Evolutionary conservation across 768 basidiomycete genomes (phyloP).

Genomic region (Lactarius pseudohatsudake): DNA sequence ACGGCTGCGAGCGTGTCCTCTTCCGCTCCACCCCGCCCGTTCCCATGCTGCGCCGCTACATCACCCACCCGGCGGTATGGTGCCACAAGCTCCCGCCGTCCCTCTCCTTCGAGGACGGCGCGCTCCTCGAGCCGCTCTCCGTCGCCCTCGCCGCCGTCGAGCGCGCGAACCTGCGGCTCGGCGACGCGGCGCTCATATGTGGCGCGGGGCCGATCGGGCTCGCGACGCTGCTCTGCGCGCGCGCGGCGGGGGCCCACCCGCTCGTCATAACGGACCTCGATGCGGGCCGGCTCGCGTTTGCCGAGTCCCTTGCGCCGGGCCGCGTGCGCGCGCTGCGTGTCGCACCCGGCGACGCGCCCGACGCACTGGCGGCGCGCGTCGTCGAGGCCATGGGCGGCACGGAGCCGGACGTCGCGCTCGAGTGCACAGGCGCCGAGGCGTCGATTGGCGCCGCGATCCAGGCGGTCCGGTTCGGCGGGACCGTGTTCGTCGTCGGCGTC

Average conservation of each 20-base stretch:
- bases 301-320: constrained; percentile 49
- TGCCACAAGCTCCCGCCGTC: constrained; percentile 62
- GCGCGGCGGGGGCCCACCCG: constrained; percentile 69
- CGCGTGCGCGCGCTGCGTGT: constrained; percentile 55
- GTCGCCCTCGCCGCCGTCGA: constrained; percentile 70
- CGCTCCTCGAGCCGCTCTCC: constrained; percentile 65
- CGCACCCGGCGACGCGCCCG: constrained; percentile 44
- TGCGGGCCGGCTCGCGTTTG: constrained; percentile 64
- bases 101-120: constrained; percentile 65
- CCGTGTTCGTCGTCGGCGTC: constrained; percentile 70
- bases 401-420: constrained; percentile 51
- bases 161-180: constrained; percentile 63
- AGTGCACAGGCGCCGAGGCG: constrained; percentile 64
- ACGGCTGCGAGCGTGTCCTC: constrained; percentile 53
- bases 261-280: constrained; percentile 69
- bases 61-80: constrained; percentile 33
- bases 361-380: constrained; percentile 53
- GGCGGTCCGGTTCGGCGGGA: constrained; percentile 55
- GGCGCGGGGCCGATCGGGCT: constrained; percentile 74
- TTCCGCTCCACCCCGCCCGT: constrained; percentile 73
- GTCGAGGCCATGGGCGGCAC: constrained; percentile 50
- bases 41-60: constrained; percentile 33
- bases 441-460: constrained; percentile 57
- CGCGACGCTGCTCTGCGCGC: constrained; percentile 57
- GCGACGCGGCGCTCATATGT: constrained; percentile 62